Evolutionary conservation across 345 rosid species (phyloP), one percentile per base, ranked within the genome.

Genomic region (Noccaea bulbosa): DNA sequence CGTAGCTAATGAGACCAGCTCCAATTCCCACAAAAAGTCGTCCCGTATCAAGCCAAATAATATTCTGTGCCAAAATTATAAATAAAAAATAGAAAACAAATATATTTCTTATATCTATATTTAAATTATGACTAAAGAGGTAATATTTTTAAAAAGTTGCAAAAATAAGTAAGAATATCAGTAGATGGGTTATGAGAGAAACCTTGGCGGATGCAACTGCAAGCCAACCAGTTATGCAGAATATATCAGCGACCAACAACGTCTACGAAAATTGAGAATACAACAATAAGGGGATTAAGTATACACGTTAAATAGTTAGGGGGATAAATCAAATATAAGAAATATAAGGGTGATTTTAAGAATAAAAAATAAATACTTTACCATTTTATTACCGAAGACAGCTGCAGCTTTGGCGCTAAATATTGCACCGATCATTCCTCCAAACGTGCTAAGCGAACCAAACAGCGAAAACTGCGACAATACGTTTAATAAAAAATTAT

Each of bases 401-500:
- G 81, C 79, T 33, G 87, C 66, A 65, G 73, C 37, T 49, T 54
- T 85, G 27, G 87, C 90, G 62, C 88, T 79, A 22, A 73, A 15
- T 12, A 81, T 20, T 45, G 91, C 86, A 35, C 91, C 85, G 30
- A 79, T 11, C 82, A 83, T 78, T 58, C 81, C 90, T 75, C 93
- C 90, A 40, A 88, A 20, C 4, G 87, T 83, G 69, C 71, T 0
- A 33, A 86, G 62, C 51, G 93, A 88, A 12, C 87, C 91, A 58
- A 86, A 85, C 40, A 86, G 40, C 1, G 93, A 86, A 60, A 62
- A 86, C 91, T 81, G 27, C 27, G 27, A 24, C 27, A 2, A 24
- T 24, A 24, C 27, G 27, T 24, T 24, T 2, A 0, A 24, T 3
- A 24, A 24, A 24, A 24, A 1, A 1, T 24, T 24, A 24, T 24